Base-by-base conservation (phyloP, 257 asterid species). In the Gentiana macrophylla region DNA sequence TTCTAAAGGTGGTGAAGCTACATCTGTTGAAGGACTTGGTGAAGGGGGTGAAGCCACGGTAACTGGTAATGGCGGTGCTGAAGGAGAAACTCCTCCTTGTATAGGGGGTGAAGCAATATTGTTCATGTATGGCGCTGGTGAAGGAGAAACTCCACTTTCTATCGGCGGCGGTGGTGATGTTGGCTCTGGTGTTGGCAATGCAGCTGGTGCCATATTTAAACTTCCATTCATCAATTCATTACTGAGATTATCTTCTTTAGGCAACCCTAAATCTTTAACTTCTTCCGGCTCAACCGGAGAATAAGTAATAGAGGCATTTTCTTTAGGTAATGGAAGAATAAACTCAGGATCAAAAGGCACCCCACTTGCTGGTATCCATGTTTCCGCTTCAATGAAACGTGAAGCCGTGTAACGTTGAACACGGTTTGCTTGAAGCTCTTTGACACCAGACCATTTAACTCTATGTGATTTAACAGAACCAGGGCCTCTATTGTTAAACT, bases 401-500 rank as follows among this genome's bases (percentile, higher is more conserved):
- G 67, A 61, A 0, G 82, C 72, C 2, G 89, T 77, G 70, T 80
- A 89, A 15, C 95, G 77, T 59, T 70, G 62, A 8, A 89, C 65
- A 11, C 95, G 74, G 6, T 38, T 48, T 0, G 72, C 41, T 0
- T 80, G 94, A 56, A 89, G 64, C 67, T 89, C 97, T 63, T 81
- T 89, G 10, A 89, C 67, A 1, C 97, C 95, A 0, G 67, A 41
- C 97, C 97, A 88, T 41, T 66, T 67, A 2, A 66, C 73, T 3
- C 95, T 85, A 1, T 64, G 52, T 3, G 43, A 54, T 80, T 88
- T 88, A 4, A 68, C 61, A 0, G 97, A 70, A 3, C 79, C 94
- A 0, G 89, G 84, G 1, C 97, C 97, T 13, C 83, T 64, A 68
- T 88, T 88, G 68, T 88, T 88, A 70, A 83, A 85, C 49, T 88